Base-by-base conservation (phyloP, 2,329 filamentous ascomycete species). In the Aspergillus udagawae region DNA sequence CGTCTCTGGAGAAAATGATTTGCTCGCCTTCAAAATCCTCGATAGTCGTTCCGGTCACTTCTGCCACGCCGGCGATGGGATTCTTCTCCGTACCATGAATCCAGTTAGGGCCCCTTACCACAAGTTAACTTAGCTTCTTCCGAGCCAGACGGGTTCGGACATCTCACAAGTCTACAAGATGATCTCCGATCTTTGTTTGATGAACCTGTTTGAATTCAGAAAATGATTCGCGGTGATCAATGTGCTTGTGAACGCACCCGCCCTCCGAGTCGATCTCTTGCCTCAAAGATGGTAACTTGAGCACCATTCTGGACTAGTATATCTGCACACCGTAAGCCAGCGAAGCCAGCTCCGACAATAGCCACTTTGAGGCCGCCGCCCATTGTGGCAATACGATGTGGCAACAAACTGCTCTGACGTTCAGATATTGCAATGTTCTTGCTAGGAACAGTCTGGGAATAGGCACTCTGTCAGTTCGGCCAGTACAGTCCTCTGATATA, bases 21-120 rank as follows among this genome's bases (percentile, higher is more conserved):
- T 79, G 77, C 7, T 73, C 70, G n/a, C 82, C 81, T 56, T 83
- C 80, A 70, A 80, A 82, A 48, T 77, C 78, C 65, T 82, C 76
- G 2, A 80, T 73, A 9, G 71, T 61, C 0, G 83, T 85, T 10
- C 75, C 70, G 1, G 83, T 84, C 55, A 77, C 68, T 57, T 78
- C 74, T 14, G 83, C 84, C n/a, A 87, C 75, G 14, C 79, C 72
- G 51, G 80, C 73, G 23, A 87, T 85, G 0, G 85, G 84, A 62
- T 86, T 87, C 44, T 81, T 73, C 2, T 82, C 74, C 1, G 82
- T 82, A 17, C 84, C 85, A 67, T 87, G 85, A 51, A 87, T 86
- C 84, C 84, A 87, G 61, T 86, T 87, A 0, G 85, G 82, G 2
- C 84, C 84, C 12, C 83, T 86, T 29, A 23, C 17, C 49, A 49